Base-by-base conservation (phyloP, 2,329 filamentous ascomycete genomes). In the Penicillium psychrosexuale region DNA sequence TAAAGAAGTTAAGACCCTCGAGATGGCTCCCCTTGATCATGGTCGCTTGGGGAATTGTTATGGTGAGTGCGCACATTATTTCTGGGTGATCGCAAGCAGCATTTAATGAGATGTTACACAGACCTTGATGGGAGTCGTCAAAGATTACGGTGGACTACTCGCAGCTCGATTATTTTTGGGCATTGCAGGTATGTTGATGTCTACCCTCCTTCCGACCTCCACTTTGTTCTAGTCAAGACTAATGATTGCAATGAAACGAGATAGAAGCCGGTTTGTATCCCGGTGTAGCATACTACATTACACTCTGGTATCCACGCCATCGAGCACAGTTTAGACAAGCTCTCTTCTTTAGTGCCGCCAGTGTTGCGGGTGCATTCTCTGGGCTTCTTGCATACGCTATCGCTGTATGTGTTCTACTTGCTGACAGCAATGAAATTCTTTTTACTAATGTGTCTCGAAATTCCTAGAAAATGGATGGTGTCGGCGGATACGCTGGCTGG, bases 351-450 rank as follows among this genome's bases (percentile, higher is more conserved):
- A 76, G 73, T 45, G 76, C 78, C 0, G 75, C 76, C 2, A 76
- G 73, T 38, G 65, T 82, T 43, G 79, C 80, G 1, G 79, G 80
- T n/a, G 78, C 78, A 1, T 79, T 83, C 45, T 77, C 76, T 2
- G 80, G 81, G 0, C 66, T 83, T 17, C 67, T 83, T 0, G 81
- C 81, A 2, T 81, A 74, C 58, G 79, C 68, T 2, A 81, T 82
- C 37, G 75, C 74, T 2, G 70, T 73, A 68, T 12, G 72, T 68
- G 8, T 39, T 51, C n/a, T 70, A 51, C 66, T 66, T 5, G 46
- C 68, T 3, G 48, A 9, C 66, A 8, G 69, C 65, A 43, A 2
- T 27, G 12, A 11, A 27, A 48, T 45, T 38, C 19, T 8, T 8
- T 7, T 8, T 13, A 11, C 15, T 12, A 38, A 47, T 40, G 4